These are phyloP conservation scores for Sungouiella thailandica DNA, from an alignment of 805 yeast genomes.

Conservation along the genomic window DNA sequence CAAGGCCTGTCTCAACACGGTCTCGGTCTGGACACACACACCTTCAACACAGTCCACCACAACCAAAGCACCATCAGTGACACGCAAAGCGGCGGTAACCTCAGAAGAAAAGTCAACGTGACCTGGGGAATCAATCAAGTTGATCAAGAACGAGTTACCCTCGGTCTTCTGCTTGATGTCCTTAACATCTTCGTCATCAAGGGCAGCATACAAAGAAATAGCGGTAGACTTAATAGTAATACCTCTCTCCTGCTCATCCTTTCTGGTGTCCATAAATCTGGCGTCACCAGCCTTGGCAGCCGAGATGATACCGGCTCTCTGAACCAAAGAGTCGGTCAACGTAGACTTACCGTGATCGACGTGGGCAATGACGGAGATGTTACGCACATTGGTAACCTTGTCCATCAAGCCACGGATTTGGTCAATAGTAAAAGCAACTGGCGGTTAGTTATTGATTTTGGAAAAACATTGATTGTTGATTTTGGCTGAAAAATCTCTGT, in stretches of 20 bases:
- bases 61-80: constrained; percentile 99
- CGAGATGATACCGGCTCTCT: constrained; percentile 98
- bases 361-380: constrained; percentile 99
- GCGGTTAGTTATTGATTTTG: background rate
- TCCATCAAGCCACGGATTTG: constrained; percentile 99
- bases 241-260: constrained; percentile 99
- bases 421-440: constrained; percentile 50
- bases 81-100: constrained; percentile 99
- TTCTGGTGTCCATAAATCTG: constrained; percentile 99
- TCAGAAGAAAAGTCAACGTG: constrained; percentile 99
- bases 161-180: constrained; percentile 88
- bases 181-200: constrained; percentile 79
- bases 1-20: constrained; percentile 97
- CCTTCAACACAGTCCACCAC: constrained; percentile 99
- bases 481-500: too few species aligned
- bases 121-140: constrained; percentile 99
- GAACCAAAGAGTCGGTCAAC: constrained; percentile 97
- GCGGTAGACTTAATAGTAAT: constrained; percentile 99
- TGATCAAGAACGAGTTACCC: constrained; percentile 93
- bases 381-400: constrained; percentile 99
- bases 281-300: constrained; percentile 99
- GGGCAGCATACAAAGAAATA: constrained; percentile 88
- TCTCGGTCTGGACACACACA: constrained; percentile 99
- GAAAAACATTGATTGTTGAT: background rate
- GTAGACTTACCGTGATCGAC: constrained; percentile 99